These are phyloP conservation scores for Penicillium argentinense DNA, from an alignment of 495 filamentous ascomycete species.

Conservation along the genomic window DNA sequence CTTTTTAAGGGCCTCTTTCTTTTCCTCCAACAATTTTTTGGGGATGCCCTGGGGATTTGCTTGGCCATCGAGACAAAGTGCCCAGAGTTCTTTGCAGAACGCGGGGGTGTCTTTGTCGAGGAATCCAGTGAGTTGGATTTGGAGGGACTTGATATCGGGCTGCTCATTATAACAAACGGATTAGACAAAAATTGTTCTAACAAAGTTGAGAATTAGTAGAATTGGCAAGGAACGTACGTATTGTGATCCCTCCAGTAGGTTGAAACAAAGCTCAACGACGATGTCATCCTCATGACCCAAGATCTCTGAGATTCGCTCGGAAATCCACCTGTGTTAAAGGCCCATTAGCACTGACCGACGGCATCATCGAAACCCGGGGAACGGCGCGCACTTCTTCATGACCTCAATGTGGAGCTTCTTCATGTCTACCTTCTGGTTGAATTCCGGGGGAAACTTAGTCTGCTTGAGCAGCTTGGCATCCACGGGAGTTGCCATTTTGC, in stretches of 20 bases:
- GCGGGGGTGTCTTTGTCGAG: conserved; percentile 87
- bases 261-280: conserved; percentile 89
- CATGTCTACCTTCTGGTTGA: conserved; percentile 95
- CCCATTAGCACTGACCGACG: conserved; percentile 6
- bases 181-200: conserved; percentile 6
- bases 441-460: conserved; percentile 93
- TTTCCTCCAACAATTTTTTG: conserved; percentile 90
- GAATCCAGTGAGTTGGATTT: conserved; percentile 92
- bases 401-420: conserved; percentile 94
- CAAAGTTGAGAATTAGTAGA: conserved; percentile 3
- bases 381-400: conserved; percentile 79
- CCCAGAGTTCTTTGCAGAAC: conserved; percentile 96
- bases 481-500: conserved; percentile 68
- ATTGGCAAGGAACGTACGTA: conserved; percentile 59
- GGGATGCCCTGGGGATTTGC: conserved; percentile 85
- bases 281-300: conserved; percentile 92
- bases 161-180: conserved; percentile 33
- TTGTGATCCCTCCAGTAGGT: conserved; percentile 76
- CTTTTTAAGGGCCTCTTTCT: too few relatives aligned
- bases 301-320: conserved; percentile 79
- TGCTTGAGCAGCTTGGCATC: conserved; percentile 83
- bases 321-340: conserved; percentile 74
- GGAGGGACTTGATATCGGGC: conserved; percentile 93
- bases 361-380: conserved; percentile 9
- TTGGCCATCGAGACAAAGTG: conserved; percentile 85